phyloP scores from a whole-genome alignment of 176 grass and related monocot species.

The Elaeis guineensis region DNA sequence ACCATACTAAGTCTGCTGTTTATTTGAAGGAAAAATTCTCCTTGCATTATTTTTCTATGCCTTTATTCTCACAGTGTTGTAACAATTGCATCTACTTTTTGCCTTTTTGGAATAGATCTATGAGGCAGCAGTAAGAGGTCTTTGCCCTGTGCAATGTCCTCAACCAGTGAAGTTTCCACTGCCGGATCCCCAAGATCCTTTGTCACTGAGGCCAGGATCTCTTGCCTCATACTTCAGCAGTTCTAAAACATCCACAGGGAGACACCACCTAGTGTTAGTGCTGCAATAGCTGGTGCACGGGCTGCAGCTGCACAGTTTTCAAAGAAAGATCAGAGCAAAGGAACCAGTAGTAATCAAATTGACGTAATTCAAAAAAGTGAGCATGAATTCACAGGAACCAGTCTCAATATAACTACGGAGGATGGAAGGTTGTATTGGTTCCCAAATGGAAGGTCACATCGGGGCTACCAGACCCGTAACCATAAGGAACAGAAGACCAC shows the following conservation, averaged over 20 bases:
- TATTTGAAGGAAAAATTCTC: not conserved
- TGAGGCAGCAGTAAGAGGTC: conserved; percentile 63
- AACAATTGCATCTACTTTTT: not conserved
- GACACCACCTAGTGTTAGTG: conserved; percentile 36
- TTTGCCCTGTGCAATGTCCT: conserved; percentile 51
- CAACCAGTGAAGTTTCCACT: conserved; percentile 74
- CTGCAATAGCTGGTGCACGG: conserved; percentile 60
- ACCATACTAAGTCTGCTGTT: not conserved
- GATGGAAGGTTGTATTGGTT: no score
- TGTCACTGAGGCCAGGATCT: conserved; percentile 55
- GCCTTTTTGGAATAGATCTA: conserved; percentile 35
- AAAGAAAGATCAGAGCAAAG: conserved; percentile 21
- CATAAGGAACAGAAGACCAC: no score
- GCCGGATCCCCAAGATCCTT: conserved; percentile 46
- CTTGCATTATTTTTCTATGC: not conserved
- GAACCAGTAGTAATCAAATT: conserved; percentile 3
- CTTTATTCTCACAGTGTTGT: not conserved
- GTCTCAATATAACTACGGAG: no score
- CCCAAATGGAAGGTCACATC: no score
- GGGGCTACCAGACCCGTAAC: no score
- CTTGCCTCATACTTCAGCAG: conserved; percentile 19
- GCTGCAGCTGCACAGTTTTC: conserved; percentile 66
- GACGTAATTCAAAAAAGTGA: conserved; percentile 5
- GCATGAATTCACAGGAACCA: no score
- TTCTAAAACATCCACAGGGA: conserved; percentile 12